Percentiles rank a stretch among this genome's conserved stretches.
These are phyloP conservation scores for Emmonsia crescens DNA, from an alignment of 2,329 filamentous ascomycete genomes.

Conservation along the genomic window DNA sequence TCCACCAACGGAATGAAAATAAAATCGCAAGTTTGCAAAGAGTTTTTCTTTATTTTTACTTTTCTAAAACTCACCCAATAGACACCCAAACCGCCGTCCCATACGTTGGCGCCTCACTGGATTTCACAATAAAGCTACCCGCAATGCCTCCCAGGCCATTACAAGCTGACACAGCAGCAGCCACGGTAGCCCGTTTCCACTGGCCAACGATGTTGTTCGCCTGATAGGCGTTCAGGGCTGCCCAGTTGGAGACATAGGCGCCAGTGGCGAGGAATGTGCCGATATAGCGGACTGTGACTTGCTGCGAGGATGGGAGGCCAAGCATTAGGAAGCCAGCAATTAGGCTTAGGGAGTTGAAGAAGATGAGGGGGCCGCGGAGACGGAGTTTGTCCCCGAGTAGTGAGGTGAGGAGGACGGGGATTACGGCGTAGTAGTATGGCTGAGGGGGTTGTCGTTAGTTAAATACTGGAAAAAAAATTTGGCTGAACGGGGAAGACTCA, in stretches of 20 bases:
- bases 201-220: constrained; percentile 54
- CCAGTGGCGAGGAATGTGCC: constrained; percentile 57
- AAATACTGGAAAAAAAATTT: neutral
- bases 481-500: constrained; percentile 16
- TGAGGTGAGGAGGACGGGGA: constrained; percentile 54
- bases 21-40: neutral
- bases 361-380: constrained; percentile 51
- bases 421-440: constrained; percentile 56
- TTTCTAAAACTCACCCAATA: constrained; percentile 37
- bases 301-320: constrained; percentile 43
- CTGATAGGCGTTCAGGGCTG: constrained; percentile 52
- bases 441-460: constrained; percentile 10
- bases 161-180: constrained; percentile 48
- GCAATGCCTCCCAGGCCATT: constrained; percentile 56
- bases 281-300: constrained; percentile 52
- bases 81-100: constrained; percentile 57
- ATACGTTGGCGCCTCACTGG: constrained; percentile 52
- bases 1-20: neutral
- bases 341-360: constrained; percentile 53
- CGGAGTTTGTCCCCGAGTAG: constrained; percentile 50
- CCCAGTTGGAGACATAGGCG: constrained; percentile 60
- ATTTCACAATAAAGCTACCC: constrained; percentile 54
- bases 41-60: neutral
- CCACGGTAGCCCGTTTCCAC: constrained; percentile 54
- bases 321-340: constrained; percentile 56